These are phyloP conservation scores for Cyclostephanos tholiformis DNA, from an alignment of 108 stramenopile genomes.

Conservation along the genomic window DNA sequence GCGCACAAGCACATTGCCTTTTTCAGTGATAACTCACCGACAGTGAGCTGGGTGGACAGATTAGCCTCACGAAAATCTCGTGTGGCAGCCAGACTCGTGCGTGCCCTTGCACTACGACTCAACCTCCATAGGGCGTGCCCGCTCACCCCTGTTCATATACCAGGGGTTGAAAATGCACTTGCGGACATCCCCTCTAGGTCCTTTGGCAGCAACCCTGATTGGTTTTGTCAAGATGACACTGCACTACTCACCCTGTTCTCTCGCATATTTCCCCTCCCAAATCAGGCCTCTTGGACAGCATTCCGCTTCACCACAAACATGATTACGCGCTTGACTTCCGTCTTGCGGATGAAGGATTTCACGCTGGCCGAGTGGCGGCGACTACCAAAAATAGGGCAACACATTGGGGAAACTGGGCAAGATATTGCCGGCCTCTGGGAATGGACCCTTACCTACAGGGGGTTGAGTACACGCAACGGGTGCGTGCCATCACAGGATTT, in stretches of 20 bases:
- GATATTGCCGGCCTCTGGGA: conserved; percentile 8
- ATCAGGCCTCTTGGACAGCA: conserved; percentile 18
- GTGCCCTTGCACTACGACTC: background rate
- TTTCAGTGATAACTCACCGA: conserved; percentile 20
- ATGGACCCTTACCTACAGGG: background rate
- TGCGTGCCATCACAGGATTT: background rate
- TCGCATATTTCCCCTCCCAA: background rate
- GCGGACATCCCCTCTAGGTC: conserved; percentile 19
- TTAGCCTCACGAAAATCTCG: conserved; percentile 3
- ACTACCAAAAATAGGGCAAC: conserved; percentile 3
- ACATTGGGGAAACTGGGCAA: conserved; percentile 7
- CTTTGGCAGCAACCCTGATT: conserved; percentile 13
- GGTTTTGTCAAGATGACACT: conserved; percentile 1
- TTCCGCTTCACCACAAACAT: background rate
- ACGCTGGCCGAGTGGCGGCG: background rate
- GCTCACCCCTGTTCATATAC: conserved; percentile 10
- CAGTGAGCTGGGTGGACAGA: conserved; percentile 10
- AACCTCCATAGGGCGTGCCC: background rate
- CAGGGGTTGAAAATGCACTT: background rate
- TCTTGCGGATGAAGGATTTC: conserved; percentile 16
- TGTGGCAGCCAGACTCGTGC: background rate
- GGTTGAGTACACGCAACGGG: background rate
- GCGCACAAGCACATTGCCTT: background rate
- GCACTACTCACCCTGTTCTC: conserved; percentile 14
- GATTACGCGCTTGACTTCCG: conserved; percentile 13